These are phyloP conservation scores for Spencermartinsiella ligniputridi DNA, from an alignment of 1,139 yeast species.

Conservation along the genomic window DNA sequence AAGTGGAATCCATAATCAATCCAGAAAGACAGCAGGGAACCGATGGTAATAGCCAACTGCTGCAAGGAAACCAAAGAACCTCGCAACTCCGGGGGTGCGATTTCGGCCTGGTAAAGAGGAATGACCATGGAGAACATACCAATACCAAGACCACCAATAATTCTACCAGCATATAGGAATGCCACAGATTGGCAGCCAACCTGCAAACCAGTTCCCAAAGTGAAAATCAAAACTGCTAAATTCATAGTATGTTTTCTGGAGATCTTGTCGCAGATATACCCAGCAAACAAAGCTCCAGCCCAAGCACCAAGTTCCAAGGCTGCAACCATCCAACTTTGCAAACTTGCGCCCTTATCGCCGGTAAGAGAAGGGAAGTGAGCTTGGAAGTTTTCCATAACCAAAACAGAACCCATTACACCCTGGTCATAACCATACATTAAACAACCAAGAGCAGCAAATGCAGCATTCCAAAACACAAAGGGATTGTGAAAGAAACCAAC, in stretches of 20 bases:
- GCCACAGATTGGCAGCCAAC: slow-evolving; percentile 42
- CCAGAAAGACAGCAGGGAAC: slow-evolving; percentile 74
- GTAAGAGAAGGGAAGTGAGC: slow-evolving; percentile 44
- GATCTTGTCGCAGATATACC: slow-evolving; percentile 26
- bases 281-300: slow-evolving; percentile 28
- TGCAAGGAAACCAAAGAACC: slow-evolving; percentile 65
- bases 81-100: slow-evolving; percentile 52
- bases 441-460: slow-evolving; percentile 34
- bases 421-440: slow-evolving; percentile 37
- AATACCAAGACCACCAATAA: slow-evolving; percentile 51
- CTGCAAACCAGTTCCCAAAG: slow-evolving; percentile 59
- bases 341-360: slow-evolving; percentile 50
- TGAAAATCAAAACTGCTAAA: slow-evolving; percentile 50
- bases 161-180: slow-evolving; percentile 31
- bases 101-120: slow-evolving; percentile 61
- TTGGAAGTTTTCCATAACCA: slow-evolving; percentile 51
- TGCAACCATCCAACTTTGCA: slow-evolving; percentile 37
- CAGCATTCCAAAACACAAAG: slow-evolving; percentile 38
- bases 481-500: slow-evolving; percentile 21
- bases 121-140: slow-evolving; percentile 55
- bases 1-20: slow-evolving; percentile 70
- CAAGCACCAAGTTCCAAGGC: slow-evolving; percentile 31
- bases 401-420: slow-evolving; percentile 53
- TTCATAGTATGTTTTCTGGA: slow-evolving; percentile 44
- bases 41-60: slow-evolving; percentile 64